A percentile compares a stretch with the other conserved stretches of the same genome.
phyloP scores from a whole-genome alignment of 257 asterid species.

The Apocynum venetum region DNA sequence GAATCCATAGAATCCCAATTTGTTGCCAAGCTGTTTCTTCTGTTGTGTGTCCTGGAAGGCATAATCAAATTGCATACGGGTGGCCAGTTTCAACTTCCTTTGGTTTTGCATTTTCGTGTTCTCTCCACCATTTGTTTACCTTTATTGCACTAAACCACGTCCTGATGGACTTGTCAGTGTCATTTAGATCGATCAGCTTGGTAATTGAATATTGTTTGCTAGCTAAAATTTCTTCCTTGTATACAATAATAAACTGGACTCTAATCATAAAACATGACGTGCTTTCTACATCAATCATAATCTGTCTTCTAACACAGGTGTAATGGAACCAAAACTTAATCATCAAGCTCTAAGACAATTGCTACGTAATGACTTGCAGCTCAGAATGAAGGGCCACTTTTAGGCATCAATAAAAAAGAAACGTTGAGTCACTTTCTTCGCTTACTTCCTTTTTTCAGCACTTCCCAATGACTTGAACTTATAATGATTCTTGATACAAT shows the following conservation, averaged over 20 bases:
- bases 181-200: neutral
- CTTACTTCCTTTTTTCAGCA: neutral
- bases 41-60: too few species aligned
- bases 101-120: neutral
- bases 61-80: too few species aligned
- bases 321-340: constrained; percentile 8
- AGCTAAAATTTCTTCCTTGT: neutral
- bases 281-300: neutral
- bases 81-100: neutral
- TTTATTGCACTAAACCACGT: neutral
- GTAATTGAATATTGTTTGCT: neutral
- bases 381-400: constrained; percentile 4
- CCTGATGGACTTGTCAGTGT: neutral
- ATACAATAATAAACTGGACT: neutral
- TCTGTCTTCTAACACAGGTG: constrained; percentile 2
- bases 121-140: neutral
- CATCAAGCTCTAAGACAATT: neutral
- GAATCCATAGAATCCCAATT: too few species aligned
- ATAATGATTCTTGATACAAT: too few species aligned
- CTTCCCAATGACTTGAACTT: neutral
- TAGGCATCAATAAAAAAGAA: neutral
- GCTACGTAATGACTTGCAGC: constrained; percentile 8
- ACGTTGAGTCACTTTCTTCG: neutral
- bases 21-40: too few species aligned
- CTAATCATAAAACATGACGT: neutral